A percentile compares a stretch with the other conserved stretches of the same genome.
Conservation (phyloP, 768 basidiomycete genomes). For the Hericium rajendrae region DNA sequence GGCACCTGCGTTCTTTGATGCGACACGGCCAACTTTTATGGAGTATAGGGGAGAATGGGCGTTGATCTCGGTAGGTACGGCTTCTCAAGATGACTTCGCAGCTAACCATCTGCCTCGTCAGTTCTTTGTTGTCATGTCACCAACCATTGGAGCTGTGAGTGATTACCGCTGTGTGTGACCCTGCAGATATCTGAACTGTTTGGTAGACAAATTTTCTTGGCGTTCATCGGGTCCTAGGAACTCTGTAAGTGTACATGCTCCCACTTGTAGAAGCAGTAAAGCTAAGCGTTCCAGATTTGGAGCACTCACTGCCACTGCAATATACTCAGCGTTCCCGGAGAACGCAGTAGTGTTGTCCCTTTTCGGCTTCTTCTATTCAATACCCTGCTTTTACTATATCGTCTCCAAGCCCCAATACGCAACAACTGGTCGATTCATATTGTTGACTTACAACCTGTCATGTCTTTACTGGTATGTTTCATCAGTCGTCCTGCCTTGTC, state of each 20-base stretch:
- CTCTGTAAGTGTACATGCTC: conserved; percentile 46
- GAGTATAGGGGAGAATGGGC: conserved; percentile 93
- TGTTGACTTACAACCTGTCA: conserved; percentile 85
- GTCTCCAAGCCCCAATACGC: conserved; percentile 70
- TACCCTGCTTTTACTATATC: conserved; percentile 92
- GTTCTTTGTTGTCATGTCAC: conserved; percentile 89
- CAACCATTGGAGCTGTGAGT: conserved; percentile 76
- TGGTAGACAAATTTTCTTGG: conserved; percentile 79
- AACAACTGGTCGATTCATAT: conserved; percentile 68
- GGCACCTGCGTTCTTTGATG: conserved; percentile 79
- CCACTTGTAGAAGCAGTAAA: not conserved
- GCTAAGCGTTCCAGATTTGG: conserved; percentile 46
- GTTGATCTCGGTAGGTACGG: conserved; percentile 65
- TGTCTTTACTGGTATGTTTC: conserved; percentile 36
- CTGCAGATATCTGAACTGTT: conserved; percentile 7
- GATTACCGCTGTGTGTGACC: conserved; percentile 6
- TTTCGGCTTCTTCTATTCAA: conserved; percentile 81
- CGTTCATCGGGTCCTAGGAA: conserved; percentile 77
- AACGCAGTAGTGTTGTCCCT: conserved; percentile 64
- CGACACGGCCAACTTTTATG: conserved; percentile 68
- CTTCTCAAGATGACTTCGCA: not conserved
- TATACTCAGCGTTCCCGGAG: conserved; percentile 71
- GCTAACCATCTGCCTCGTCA: conserved; percentile 16
- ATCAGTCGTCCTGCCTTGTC: not conserved
- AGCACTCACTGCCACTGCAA: conserved; percentile 60